Conservation (phyloP, 2,329 filamentous ascomycete genomes). For the Elsinoe perseae region DNA sequence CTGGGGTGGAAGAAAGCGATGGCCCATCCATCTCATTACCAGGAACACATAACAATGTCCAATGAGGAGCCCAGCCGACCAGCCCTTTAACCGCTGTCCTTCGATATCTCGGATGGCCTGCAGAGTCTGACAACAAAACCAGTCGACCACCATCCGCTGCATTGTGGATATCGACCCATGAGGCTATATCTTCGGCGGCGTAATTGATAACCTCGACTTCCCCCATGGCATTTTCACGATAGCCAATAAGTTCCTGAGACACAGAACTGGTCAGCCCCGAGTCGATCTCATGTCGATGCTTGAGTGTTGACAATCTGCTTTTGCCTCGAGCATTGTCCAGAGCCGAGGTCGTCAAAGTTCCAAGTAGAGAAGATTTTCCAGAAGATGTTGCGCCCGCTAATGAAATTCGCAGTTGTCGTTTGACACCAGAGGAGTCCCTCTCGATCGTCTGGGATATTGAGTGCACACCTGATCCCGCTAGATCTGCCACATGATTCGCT, state of each 20-base stretch:
- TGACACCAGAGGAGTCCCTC: slow-evolving; percentile 25
- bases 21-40: slow-evolving; percentile 60
- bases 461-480: slow-evolving; percentile 1
- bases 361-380: slow-evolving; percentile 85
- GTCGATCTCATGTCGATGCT: slow-evolving; percentile 85
- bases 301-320: slow-evolving; percentile 78
- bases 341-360: slow-evolving; percentile 77
- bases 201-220: slow-evolving; percentile 63
- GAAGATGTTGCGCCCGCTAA: slow-evolving; percentile 83
- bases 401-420: slow-evolving; percentile 75
- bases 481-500: not conserved
- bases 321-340: slow-evolving; percentile 89
- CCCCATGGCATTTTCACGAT: slow-evolving; percentile 38
- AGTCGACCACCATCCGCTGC: slow-evolving; percentile 65
- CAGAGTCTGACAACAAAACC: slow-evolving; percentile 85
- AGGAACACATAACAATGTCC: slow-evolving; percentile 80
- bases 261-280: slow-evolving; percentile 92
- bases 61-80: slow-evolving; percentile 94
- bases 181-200: slow-evolving; percentile 74
- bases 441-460: slow-evolving; percentile 11
- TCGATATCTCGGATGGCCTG: slow-evolving; percentile 80
- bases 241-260: slow-evolving; percentile 87
- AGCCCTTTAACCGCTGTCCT: slow-evolving; percentile 82
- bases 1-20: not conserved
- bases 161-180: slow-evolving; percentile 91